Conservation (phyloP, 140 eudicot genomes). For the Stevia rebaudiana region DNA sequence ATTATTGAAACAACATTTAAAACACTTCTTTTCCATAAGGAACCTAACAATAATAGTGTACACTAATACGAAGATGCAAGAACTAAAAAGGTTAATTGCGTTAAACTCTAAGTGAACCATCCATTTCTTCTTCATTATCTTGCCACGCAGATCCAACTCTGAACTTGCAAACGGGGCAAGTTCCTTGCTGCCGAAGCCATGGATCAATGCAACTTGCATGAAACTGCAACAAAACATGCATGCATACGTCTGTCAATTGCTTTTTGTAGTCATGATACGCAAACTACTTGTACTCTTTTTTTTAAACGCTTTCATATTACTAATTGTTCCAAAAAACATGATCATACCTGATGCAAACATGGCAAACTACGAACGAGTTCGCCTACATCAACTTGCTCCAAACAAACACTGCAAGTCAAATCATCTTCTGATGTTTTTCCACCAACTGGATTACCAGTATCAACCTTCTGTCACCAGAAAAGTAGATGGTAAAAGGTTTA, state of each 20-base stretch:
- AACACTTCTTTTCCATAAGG: not conserved
- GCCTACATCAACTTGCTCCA: slow-evolving; percentile 75
- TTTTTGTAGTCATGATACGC: not conserved
- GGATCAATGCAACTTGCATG: slow-evolving; percentile 90
- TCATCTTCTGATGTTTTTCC: slow-evolving; percentile 57
- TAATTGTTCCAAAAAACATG: not conserved
- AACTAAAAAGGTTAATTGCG: slow-evolving; percentile 7
- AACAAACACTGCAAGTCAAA: slow-evolving; percentile 81
- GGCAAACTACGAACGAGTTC: slow-evolving; percentile 79
- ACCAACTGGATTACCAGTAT: slow-evolving; percentile 15
- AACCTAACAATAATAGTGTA: not conserved
- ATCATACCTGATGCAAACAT: slow-evolving; percentile 70
- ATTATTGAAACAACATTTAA: not conserved
- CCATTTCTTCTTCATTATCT: slow-evolving; percentile 33
- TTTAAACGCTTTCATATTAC: not conserved
- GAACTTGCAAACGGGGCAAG: slow-evolving; percentile 75
- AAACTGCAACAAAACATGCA: slow-evolving; percentile 43
- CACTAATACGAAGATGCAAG: not conserved
- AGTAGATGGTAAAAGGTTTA: not conserved
- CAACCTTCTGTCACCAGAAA: slow-evolving; percentile 24
- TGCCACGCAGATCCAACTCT: slow-evolving; percentile 63
- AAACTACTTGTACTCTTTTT: not conserved
- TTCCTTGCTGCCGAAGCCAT: slow-evolving; percentile 89
- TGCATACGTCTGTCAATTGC: not conserved
- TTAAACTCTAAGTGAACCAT: slow-evolving; percentile 51